A percentile compares a stretch with the other conserved stretches of the same genome.
These are phyloP conservation scores for Diplodia scrobiculata DNA, from an alignment of 2,329 filamentous ascomycete genomes.

Conservation along the genomic window DNA sequence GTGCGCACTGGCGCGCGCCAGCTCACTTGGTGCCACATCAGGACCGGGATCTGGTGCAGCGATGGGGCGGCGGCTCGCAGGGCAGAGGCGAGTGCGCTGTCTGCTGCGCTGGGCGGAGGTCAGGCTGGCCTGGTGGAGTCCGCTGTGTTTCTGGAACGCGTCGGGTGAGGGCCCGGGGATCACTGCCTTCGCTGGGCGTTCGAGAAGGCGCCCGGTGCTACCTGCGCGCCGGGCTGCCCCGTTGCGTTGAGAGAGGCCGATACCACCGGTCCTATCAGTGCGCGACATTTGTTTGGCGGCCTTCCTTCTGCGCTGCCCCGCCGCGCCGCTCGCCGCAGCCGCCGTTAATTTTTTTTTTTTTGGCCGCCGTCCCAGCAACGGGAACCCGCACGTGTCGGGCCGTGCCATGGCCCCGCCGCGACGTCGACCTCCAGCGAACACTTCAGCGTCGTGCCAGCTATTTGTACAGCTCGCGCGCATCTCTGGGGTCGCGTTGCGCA, in stretches of 20 bases:
- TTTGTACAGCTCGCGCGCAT: background rate
- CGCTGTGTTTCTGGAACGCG: conserved; percentile 9
- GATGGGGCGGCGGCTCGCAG: conserved; percentile 9
- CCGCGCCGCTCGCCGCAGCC: background rate
- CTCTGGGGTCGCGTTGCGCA: background rate
- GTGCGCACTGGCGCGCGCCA: conserved; percentile 16
- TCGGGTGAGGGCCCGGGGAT: conserved; percentile 23
- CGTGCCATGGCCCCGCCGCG: conserved; percentile 5
- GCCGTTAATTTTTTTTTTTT: background rate
- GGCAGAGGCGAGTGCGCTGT: conserved; percentile 18
- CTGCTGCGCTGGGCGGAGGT: conserved; percentile 11
- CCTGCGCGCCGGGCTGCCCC: background rate
- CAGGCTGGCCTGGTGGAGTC: conserved; percentile 22
- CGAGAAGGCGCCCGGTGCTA: conserved; percentile 12
- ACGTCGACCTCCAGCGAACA: background rate
- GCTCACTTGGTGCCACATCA: conserved; percentile 22
- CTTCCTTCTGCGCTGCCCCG: conserved; percentile 3
- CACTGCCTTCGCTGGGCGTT: conserved; percentile 13
- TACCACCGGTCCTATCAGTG: conserved; percentile 8
- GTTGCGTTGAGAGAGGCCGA: background rate
- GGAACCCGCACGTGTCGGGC: conserved; percentile 16
- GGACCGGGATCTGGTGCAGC: background rate
- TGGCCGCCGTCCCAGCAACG: background rate
- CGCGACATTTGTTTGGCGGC: conserved; percentile 7
- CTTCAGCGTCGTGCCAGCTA: background rate